Evolutionary conservation across 768 basidiomycete genomes (phyloP), one percentile per base, ranked within the genome.

Genomic region (Rhodocollybia butyracea): DNA sequence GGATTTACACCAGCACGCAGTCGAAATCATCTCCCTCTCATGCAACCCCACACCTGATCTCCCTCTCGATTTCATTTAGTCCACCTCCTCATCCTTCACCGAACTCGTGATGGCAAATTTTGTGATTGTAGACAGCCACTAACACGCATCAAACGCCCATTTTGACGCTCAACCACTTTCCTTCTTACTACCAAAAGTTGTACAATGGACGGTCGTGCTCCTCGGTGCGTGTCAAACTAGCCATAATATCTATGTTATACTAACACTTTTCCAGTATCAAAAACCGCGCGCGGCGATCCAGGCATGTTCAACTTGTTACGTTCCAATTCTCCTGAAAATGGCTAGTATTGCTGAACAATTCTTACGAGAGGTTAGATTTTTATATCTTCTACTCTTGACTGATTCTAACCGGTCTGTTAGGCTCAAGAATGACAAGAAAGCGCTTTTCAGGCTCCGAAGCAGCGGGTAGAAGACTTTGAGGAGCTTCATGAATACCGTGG

Each of bases 351-450:
- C 97, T 13, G 97, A 98, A 73, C 97, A 99, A 73, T 85, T 99
- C 40, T 78, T 99, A 10, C 88, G 97, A 64, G 97, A 99, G 77
- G 91, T 90, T 68, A 45, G 72, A 55, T 11, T 30, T 43, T n/a
- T 26, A 45, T 15, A 22, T 31, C 10, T n/a, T 13, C 11, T 3
- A 32, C 0, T 24, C 55, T 38, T 2, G n/a, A 36, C 7, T 17
- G 43, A 12, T 30, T 31, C 40, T 1, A 32, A 15, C 17, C n/a
- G n/a, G n/a, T 21, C 46, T 21, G 27, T 2, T 63, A 94, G 90
- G 97, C 97, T 46, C 94, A 98, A 88, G 97, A 98, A 62, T 81
- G 96, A 54, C 95, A 98, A 76, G 97, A 98, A 68, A 82, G 90
- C 27, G 82, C 88, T 12, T 91, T 94, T 67, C 85, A 87, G 47